Conservation (phyloP, 1,284 basidiomycete genomes). For the Lignosus rhinocerotis region DNA sequence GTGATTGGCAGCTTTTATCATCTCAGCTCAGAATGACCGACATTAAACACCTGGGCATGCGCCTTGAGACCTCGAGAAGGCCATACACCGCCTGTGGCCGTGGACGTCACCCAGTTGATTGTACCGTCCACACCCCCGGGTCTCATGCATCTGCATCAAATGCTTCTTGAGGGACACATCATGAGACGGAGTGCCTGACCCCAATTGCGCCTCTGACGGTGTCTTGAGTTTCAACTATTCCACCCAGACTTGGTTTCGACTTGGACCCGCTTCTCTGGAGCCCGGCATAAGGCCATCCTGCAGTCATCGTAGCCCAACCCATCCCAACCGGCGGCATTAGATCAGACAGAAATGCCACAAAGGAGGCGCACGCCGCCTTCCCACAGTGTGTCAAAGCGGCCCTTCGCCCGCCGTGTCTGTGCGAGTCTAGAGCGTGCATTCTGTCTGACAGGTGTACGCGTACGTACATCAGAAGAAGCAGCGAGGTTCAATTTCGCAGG, state of each 20-base stretch:
- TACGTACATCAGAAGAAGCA: background rate
- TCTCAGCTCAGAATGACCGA: background rate
- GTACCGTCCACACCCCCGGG: background rate
- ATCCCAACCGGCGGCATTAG: background rate
- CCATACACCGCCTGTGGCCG: background rate
- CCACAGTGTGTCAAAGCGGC: background rate
- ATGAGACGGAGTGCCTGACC: constrained; percentile 2
- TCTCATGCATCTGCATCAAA: background rate
- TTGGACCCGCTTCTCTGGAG: background rate
- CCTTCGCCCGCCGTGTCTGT: background rate
- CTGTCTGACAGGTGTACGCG: background rate
- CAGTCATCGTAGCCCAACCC: background rate
- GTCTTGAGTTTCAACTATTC: background rate
- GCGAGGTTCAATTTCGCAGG: background rate
- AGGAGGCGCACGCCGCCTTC: background rate
- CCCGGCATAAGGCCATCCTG: background rate
- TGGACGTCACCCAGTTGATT: background rate
- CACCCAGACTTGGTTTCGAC: background rate
- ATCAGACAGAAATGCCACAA: background rate
- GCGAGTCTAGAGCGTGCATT: background rate
- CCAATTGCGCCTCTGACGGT: background rate
- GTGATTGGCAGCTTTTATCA: background rate
- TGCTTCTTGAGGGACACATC: background rate
- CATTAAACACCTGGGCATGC: background rate
- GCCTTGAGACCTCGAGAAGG: background rate